Conservation (phyloP, 768 basidiomycete species). For the Boletus reticulatus region DNA sequence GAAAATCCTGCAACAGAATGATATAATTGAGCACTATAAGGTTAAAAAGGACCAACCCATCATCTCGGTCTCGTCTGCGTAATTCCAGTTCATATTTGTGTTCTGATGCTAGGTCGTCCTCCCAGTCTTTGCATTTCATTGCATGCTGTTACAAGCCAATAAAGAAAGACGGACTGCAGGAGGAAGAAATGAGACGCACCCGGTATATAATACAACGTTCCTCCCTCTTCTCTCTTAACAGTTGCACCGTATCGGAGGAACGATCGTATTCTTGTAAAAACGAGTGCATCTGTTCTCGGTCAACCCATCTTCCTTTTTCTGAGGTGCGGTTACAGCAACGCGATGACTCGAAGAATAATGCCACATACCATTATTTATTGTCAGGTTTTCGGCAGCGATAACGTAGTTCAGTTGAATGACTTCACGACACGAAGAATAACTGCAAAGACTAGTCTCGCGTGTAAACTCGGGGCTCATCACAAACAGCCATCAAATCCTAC, state of each 20-base stretch:
- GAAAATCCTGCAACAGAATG: constrained; percentile 5
- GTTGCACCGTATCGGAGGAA: not conserved
- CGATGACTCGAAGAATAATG: not conserved
- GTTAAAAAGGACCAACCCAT: not conserved
- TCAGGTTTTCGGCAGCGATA: not conserved
- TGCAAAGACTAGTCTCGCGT: not conserved
- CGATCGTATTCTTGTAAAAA: not conserved
- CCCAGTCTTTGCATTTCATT: not conserved
- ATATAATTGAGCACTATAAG: not conserved
- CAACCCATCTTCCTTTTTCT: not conserved
- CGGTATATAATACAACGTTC: accelerated
- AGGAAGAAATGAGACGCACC: not conserved
- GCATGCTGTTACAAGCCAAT: not conserved
- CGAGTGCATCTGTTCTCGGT: not conserved
- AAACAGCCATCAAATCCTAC: not conserved
- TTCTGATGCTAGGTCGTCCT: not conserved
- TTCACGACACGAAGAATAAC: not conserved
- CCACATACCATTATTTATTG: not conserved
- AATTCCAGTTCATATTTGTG: not conserved
- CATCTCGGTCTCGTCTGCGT: not conserved
- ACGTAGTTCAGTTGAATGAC: not conserved
- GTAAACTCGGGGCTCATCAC: not conserved
- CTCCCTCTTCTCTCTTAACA: not conserved
- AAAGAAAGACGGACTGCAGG: not conserved
- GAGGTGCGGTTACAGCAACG: not conserved